Evolutionary conservation across 176 grass and related monocot genomes (phyloP), one percentile per base, ranked within the genome.

Genomic region (Areca catechu): DNA sequence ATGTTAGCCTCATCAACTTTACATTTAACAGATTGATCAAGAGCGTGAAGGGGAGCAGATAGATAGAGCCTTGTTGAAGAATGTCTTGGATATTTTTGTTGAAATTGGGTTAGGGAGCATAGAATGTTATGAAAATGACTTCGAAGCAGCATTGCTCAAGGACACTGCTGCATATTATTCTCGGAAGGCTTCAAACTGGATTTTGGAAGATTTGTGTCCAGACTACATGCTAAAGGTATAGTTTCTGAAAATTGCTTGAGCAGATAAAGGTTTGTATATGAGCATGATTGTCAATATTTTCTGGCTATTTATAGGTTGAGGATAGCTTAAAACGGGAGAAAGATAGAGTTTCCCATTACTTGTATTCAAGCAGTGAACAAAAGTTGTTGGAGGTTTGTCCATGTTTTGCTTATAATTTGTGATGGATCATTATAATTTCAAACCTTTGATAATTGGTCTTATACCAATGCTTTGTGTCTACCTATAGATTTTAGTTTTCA

Each of bases 211-310:
- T 68, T 89, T 88, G 58, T 99, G 84, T 56, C 94, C 84, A 27
- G 88, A 99, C 62, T 93, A 99, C 60, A 85, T 98, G 88, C 81
- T 93, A 37, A 99, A 99, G 82, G 94, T 99, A 82, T 12, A 14
- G 12, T 12, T 43, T 43, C 34, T 43, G 34, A 43, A 43, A 43
- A 12, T 43, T 43, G 34, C 34, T 43, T 43, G 34, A 43, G 14
- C 10, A 43, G 14, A 43, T 43, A 12, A 7, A 43, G 34, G 0
- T 12, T 43, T 14, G 34, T 43, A 9, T 43, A 14, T 43, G 34
- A 43, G 34, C 34, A 43, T 43, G 9, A 43, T 43, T 43, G 10
- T 43, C 10, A 1, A 43, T 7, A 43, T 12, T 43, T 43, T 9
- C 16, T 60, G n/a, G 53, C 63, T 70, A 72, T 80, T 21, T 28